phyloP scores from a whole-genome alignment of 805 yeast species.

The Wickerhamiella parazyma region DNA sequence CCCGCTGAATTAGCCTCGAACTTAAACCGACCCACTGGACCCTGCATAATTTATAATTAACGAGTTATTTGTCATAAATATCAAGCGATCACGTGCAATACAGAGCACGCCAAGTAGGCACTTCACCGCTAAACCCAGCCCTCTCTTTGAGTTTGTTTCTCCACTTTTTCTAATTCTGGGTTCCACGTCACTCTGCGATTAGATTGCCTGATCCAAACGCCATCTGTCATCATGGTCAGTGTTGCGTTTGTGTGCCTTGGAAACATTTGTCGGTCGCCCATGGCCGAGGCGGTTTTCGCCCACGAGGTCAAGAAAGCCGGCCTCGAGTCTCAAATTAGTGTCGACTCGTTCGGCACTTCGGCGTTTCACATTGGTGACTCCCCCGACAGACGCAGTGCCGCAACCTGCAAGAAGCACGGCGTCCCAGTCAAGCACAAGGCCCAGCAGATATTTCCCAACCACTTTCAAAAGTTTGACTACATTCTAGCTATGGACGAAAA shows the following conservation, averaged over 20 bases:
- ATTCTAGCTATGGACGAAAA: conserved; percentile 43
- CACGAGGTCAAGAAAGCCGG: conserved; percentile 46
- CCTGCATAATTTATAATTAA: too few relatives aligned
- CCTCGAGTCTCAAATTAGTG: conserved; percentile 30
- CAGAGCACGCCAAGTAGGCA: too few relatives aligned
- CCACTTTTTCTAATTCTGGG: too few relatives aligned
- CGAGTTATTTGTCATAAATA: too few relatives aligned
- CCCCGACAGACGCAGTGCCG: conserved; percentile 65
- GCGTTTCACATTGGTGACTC: conserved; percentile 70
- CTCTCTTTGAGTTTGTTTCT: too few relatives aligned
- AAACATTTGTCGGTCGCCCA: conserved; percentile 92
- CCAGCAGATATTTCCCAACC: conserved; percentile 67
- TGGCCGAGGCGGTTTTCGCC: conserved; percentile 90
- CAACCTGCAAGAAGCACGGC: conserved; percentile 54
- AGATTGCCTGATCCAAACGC: background rate
- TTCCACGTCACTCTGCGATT: too few relatives aligned
- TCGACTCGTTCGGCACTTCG: conserved; percentile 81
- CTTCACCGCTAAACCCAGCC: too few relatives aligned
- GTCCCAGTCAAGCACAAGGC: conserved; percentile 66
- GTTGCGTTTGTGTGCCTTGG: conserved; percentile 90
- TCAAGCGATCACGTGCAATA: too few relatives aligned
- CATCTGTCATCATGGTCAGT: conserved; percentile 20
- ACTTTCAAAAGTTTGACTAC: conserved; percentile 41
- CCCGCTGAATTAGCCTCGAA: too few relatives aligned
- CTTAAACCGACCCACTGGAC: too few relatives aligned